phyloP scores from a whole-genome alignment of 768 basidiomycete genomes.

The Tephrocybe sp. region DNA sequence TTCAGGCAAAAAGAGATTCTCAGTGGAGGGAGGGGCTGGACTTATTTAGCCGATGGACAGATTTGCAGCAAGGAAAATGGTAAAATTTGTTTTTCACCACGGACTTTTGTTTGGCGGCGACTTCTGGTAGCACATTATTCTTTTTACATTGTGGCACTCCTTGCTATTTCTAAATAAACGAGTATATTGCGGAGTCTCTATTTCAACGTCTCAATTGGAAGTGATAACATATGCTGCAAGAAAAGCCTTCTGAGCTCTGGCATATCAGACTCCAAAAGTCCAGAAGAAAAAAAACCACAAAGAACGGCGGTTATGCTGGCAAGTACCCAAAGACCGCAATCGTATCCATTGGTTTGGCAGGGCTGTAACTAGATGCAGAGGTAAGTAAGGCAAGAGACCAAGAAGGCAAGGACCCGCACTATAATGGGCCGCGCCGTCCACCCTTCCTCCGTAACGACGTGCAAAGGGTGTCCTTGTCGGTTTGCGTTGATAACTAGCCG shows the following conservation, averaged over 20 bases:
- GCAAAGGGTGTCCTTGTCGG: conserved; percentile 4
- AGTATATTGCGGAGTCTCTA: too few relatives aligned
- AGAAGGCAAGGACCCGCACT: background rate
- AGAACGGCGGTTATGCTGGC: conserved; percentile 8
- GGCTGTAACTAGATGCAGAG: background rate
- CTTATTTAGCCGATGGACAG: background rate
- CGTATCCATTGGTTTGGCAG: conserved; percentile 10
- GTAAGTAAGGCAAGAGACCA: background rate
- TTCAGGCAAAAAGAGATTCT: too few relatives aligned
- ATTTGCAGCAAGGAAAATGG: too few relatives aligned
- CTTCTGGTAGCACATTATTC: too few relatives aligned
- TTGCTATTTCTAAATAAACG: too few relatives aligned
- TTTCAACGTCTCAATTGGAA: too few relatives aligned
- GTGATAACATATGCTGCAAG: background rate
- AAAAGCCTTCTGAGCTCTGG: background rate
- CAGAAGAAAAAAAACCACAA: background rate
- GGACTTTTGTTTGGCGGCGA: too few relatives aligned
- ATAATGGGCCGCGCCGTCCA: conserved; percentile 14
- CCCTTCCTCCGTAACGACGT: conserved; percentile 1
- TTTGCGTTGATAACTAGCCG: conserved; percentile 11
- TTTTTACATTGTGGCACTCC: too few relatives aligned
- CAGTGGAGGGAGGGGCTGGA: background rate
- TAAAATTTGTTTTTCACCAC: too few relatives aligned
- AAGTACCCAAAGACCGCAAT: conserved; percentile 14
- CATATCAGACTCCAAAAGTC: background rate